phyloP scores from a whole-genome alignment of 106 monocot species.

The Apostasia shenzhenica region DNA sequence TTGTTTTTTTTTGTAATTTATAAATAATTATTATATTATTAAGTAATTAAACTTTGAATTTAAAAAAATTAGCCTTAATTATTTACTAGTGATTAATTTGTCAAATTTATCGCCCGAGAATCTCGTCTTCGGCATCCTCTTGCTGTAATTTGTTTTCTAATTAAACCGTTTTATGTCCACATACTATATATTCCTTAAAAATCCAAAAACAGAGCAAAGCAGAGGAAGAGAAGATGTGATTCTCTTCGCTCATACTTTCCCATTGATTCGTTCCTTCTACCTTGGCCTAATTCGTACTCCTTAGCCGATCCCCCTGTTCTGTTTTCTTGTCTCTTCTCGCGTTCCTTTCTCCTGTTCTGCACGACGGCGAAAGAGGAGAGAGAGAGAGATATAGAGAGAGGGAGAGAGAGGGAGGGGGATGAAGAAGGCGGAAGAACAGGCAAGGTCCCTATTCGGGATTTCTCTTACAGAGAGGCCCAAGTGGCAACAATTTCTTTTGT shows the following conservation, averaged over 20 bases:
- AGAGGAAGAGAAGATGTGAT: not conserved
- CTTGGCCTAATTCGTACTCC: not conserved
- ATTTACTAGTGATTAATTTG: too few relatives aligned
- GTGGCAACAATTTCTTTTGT: slow-evolving; percentile 92
- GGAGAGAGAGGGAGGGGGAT: slow-evolving; percentile 9
- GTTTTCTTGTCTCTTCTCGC: not conserved
- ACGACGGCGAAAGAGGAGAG: not conserved
- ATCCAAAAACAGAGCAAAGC: not conserved
- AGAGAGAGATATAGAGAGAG: not conserved
- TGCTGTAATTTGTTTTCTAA: too few relatives aligned
- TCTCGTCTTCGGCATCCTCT: too few relatives aligned
- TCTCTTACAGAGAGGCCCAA: slow-evolving; percentile 53
- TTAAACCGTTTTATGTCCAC: too few relatives aligned
- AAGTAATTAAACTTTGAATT: too few relatives aligned
- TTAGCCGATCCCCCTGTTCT: too few relatives aligned
- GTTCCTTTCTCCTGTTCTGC: not conserved
- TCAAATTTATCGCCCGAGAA: too few relatives aligned
- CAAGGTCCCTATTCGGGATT: slow-evolving; percentile 74
- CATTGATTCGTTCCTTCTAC: not conserved
- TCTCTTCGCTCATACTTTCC: not conserved
- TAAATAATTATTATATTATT: too few relatives aligned
- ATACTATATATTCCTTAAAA: not conserved
- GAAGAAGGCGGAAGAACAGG: slow-evolving; percentile 55
- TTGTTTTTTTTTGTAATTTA: too few relatives aligned
- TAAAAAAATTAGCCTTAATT: too few relatives aligned